A percentile compares a stretch with the other conserved stretches of the same genome.
Conservation (phyloP, 495 filamentous ascomycete species). For the Penicillium lividum region DNA sequence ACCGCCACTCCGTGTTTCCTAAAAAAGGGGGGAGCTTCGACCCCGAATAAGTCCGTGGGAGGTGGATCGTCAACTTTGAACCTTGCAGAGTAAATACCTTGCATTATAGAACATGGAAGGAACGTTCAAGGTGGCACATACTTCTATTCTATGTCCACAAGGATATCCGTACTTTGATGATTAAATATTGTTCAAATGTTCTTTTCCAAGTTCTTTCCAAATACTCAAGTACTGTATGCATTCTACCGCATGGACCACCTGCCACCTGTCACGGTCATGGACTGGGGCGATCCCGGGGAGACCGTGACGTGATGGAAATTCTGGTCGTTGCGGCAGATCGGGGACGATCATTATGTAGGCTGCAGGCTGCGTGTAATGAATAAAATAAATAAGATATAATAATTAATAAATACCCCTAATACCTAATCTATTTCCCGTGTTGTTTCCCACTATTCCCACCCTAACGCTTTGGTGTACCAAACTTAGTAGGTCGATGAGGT, state of each 20-base stretch:
- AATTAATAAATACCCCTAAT: constrained; percentile 6
- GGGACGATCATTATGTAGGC: constrained; percentile 18
- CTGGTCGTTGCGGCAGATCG: constrained; percentile 8
- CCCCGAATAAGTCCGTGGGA: constrained; percentile 8
- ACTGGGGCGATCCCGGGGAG: constrained; percentile 17
- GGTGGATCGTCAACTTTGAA: too few species aligned
- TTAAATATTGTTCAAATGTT: too few species aligned
- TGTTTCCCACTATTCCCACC: constrained; percentile 18
- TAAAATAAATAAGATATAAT: constrained; percentile 7
- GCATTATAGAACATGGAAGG: too few species aligned
- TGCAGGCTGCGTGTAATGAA: constrained; percentile 25
- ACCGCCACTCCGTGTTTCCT: constrained; percentile 17
- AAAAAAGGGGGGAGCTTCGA: not conserved
- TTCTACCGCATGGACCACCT: constrained; percentile 26
- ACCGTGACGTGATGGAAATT: constrained; percentile 19
- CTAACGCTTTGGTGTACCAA: constrained; percentile 20
- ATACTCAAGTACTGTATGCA: too few species aligned
- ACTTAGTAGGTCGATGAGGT: constrained; percentile 5
- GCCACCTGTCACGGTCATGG: constrained; percentile 29
- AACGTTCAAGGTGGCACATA: too few species aligned
- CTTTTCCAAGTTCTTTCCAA: too few species aligned
- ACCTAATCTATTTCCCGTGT: constrained; percentile 30
- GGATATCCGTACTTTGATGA: too few species aligned
- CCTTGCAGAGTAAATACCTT: too few species aligned
- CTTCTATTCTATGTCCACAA: too few species aligned